Evolutionary conservation across 164 flowering plant genomes (phyloP).

Genomic region (Warburgia ugandensis): DNA sequence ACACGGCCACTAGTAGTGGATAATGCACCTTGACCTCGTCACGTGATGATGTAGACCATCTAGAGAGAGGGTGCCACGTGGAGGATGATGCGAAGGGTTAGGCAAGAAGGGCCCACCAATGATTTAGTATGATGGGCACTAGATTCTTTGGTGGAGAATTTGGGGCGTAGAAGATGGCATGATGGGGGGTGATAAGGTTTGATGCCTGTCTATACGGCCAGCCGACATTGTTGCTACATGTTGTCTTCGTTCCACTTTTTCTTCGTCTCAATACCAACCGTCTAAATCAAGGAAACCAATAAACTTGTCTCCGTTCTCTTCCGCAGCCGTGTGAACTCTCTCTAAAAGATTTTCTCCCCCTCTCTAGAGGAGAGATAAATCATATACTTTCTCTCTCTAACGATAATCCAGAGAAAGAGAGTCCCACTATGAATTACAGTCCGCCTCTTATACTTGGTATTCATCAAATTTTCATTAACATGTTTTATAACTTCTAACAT

Average conservation of each 20-base stretch:
- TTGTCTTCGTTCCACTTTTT: constrained; percentile 14
- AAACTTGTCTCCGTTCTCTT: constrained; percentile 7
- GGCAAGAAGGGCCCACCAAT: constrained; percentile 12
- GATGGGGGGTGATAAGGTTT: constrained; percentile 1
- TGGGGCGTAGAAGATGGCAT: too few relatives aligned
- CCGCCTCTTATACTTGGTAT: too few relatives aligned
- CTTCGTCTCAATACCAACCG: constrained; percentile 13
- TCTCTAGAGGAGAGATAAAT: too few relatives aligned
- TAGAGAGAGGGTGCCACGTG: background rate
- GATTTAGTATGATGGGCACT: constrained; percentile 13
- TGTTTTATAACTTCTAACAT: too few relatives aligned
- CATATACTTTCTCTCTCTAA: too few relatives aligned
- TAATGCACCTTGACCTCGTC: background rate
- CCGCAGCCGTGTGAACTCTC: too few relatives aligned
- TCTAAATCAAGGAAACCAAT: constrained; percentile 20
- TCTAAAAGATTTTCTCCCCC: too few relatives aligned
- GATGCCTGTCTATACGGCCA: constrained; percentile 2
- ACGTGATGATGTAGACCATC: background rate
- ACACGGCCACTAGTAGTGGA: too few relatives aligned
- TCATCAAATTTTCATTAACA: too few relatives aligned
- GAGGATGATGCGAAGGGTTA: too few relatives aligned
- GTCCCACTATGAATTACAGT: too few relatives aligned
- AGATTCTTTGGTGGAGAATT: constrained; percentile 6
- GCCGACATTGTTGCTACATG: constrained; percentile 18
- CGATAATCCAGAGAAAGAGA: too few relatives aligned